A percentile compares a stretch with the other conserved stretches of the same genome.
Conservation (phyloP, 148 eudicot genomes). For the Rhododendron ferrugineum region DNA sequence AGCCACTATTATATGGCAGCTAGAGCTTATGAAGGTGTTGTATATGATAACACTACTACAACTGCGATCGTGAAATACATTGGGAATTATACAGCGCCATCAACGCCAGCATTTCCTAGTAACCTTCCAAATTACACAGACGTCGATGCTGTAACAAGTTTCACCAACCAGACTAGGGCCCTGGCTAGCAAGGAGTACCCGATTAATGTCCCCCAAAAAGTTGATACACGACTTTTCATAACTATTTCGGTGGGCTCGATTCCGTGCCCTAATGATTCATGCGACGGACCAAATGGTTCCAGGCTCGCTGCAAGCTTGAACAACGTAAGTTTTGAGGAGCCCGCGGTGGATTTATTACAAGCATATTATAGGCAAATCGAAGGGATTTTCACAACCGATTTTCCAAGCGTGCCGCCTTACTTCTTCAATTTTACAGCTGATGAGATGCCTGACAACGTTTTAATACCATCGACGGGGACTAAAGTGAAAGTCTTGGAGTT, state of each 20-base stretch:
- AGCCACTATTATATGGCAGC: constrained; percentile 25
- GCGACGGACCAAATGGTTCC: constrained; percentile 18
- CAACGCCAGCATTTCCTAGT: constrained; percentile 9
- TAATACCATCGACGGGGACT: constrained; percentile 17
- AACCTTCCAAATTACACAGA: constrained; percentile 18
- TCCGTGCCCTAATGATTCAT: constrained; percentile 12
- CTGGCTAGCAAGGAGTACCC: constrained; percentile 8
- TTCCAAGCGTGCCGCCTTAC: constrained; percentile 16
- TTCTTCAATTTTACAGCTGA: constrained; percentile 17
- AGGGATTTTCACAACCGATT: constrained; percentile 19
- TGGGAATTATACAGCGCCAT: background rate
- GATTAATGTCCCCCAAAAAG: constrained; percentile 16
- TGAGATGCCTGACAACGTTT: background rate
- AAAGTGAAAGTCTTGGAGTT: constrained; percentile 18
- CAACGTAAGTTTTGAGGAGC: constrained; percentile 22
- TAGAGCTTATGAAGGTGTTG: constrained; percentile 8
- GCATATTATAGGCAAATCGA: constrained; percentile 20
- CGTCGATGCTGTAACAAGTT: constrained; percentile 7
- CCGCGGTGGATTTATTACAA: constrained; percentile 16
- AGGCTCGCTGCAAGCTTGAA: constrained; percentile 22
- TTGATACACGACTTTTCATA: constrained; percentile 3
- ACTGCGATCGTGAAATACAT: constrained; percentile 23
- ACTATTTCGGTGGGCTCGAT: constrained; percentile 12
- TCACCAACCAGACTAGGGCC: background rate
- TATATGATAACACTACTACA: constrained; percentile 24